These are phyloP conservation scores for Hyphopichia fennica DNA, from an alignment of 1,139 yeast species.

Conservation along the genomic window DNA sequence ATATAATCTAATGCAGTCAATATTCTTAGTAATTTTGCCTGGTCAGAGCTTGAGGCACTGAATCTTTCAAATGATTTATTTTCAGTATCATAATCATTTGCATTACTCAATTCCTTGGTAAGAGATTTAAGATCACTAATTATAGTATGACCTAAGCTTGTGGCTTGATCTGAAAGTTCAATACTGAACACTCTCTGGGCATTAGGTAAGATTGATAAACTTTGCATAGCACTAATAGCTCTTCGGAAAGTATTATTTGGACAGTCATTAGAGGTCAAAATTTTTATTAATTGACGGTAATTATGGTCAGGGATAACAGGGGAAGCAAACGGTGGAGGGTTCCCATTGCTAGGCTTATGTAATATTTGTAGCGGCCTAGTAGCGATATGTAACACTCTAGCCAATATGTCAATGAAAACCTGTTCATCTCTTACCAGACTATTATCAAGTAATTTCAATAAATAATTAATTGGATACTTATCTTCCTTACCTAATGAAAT, in stretches of 20 bases:
- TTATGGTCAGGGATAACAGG: conserved; percentile 69
- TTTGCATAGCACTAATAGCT: conserved; percentile 80
- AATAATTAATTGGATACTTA: conserved; percentile 70
- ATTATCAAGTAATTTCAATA: conserved; percentile 64
- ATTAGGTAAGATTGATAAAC: conserved; percentile 60
- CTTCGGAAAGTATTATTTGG: conserved; percentile 84
- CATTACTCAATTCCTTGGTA: conserved; percentile 42
- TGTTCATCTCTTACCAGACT: conserved; percentile 68
- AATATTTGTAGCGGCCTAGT: conserved; percentile 68
- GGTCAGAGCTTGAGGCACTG: conserved; percentile 82
- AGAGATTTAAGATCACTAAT: conserved; percentile 57
- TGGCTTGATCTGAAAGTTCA: conserved; percentile 70
- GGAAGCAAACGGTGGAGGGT: conserved; percentile 43
- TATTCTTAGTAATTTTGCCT: conserved; percentile 79
- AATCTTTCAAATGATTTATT: conserved; percentile 62
- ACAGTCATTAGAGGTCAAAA: conserved; percentile 83
- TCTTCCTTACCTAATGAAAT: conserved; percentile 39
- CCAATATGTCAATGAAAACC: conserved; percentile 71
- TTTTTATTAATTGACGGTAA: conserved; percentile 62
- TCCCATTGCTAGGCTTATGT: conserved; percentile 24
- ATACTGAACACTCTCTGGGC: conserved; percentile 66
- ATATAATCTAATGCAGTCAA: conserved; percentile 88
- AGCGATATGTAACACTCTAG: conserved; percentile 73
- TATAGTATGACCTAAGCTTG: conserved; percentile 56
- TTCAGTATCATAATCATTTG: conserved; percentile 47